Evolutionary conservation across 2,329 filamentous ascomycete species (phyloP), one percentile per base, ranked within the genome.

Genomic region (Lachnellula cervina): DNA sequence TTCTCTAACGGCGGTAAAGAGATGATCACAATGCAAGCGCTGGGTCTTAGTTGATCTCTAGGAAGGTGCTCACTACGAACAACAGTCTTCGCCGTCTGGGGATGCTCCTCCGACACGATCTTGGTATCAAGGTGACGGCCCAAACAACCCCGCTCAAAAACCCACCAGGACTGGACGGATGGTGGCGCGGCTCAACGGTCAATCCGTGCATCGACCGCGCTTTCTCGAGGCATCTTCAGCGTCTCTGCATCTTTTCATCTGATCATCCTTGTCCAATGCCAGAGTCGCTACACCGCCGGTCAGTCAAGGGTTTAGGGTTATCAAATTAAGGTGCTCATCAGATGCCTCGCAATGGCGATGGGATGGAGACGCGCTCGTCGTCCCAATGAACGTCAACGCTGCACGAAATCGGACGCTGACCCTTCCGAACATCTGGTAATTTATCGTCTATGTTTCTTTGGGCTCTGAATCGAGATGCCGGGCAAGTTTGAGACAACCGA

Each of bases 1-100:
- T 47, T 60, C 52, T 59, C 48, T 56, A 55, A 60, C 59, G 45
- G 61, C 61, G 61, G 61, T 46, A 46, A 47, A 57, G 53, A 45
- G 28, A 40, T 48, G 47, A 37, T 49, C 34, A 17, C 37, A 45
- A 57, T 54, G 55, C 55, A 57, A 25, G 14, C 35, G 46, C 38
- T 48, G 21, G 16, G 23, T n/a, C n/a, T n/a, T n/a, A n/a, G n/a
- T n/a, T n/a, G n/a, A n/a, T n/a, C n/a, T n/a, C n/a, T n/a, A n/a
- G n/a, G n/a, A n/a, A n/a, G n/a, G n/a, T n/a, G n/a, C n/a, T n/a
- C n/a, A n/a, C n/a, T n/a, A n/a, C n/a, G n/a, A n/a, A n/a, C n/a
- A n/a, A n/a, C n/a, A n/a, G n/a, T n/a, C 8, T 11, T 43, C 13
- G 23, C 37, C 28, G 46, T 52, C 43, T 48, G 44, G 44, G 49